These are phyloP conservation scores for Teunomyces stri DNA, from an alignment of 805 yeast species.

Conservation along the genomic window DNA sequence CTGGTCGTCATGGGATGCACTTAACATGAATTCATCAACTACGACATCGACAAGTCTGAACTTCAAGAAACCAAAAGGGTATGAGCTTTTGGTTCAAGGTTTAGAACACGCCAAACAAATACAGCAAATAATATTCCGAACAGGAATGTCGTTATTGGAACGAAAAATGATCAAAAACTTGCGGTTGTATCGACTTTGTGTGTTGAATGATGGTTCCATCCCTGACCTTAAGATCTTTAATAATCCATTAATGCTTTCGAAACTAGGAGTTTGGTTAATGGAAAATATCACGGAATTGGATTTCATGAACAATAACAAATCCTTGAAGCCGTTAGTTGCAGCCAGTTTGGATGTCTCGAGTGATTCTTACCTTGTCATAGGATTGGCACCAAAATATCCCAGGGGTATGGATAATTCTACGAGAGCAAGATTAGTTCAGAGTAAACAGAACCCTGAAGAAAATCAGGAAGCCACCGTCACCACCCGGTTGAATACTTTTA, in stretches of 20 bases:
- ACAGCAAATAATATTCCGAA: constrained; percentile 79
- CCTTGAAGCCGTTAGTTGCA: constrained; percentile 73
- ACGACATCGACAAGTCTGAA: constrained; percentile 7
- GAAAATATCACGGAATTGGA: constrained; percentile 87
- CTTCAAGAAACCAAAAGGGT: constrained; percentile 37
- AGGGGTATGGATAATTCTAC: constrained; percentile 37
- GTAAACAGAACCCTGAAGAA: constrained; percentile 27
- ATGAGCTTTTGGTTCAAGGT: constrained; percentile 63
- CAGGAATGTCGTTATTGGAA: constrained; percentile 88
- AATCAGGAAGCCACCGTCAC: constrained; percentile 41
- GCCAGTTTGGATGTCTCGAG: constrained; percentile 75
- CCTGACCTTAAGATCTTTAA: constrained; percentile 75
- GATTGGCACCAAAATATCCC: constrained; percentile 82
- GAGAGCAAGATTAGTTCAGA: constrained; percentile 28
- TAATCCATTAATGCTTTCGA: constrained; percentile 81
- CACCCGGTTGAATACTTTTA: constrained; percentile 71
- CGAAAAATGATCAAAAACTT: constrained; percentile 76
- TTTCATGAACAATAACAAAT: constrained; percentile 28
- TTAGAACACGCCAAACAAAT: constrained; percentile 78
- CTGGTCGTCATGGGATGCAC: constrained; percentile 60
- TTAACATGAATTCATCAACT: constrained; percentile 30
- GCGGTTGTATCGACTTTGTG: constrained; percentile 79
- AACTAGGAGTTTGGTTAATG: constrained; percentile 86
- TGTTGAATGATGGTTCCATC: constrained; percentile 72
- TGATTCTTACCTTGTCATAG: constrained; percentile 83